Evolutionary conservation across 2,329 filamentous ascomycete species (phyloP), one percentile per base, ranked within the genome.

Genomic region (Bimuria novae-zelandiae): DNA sequence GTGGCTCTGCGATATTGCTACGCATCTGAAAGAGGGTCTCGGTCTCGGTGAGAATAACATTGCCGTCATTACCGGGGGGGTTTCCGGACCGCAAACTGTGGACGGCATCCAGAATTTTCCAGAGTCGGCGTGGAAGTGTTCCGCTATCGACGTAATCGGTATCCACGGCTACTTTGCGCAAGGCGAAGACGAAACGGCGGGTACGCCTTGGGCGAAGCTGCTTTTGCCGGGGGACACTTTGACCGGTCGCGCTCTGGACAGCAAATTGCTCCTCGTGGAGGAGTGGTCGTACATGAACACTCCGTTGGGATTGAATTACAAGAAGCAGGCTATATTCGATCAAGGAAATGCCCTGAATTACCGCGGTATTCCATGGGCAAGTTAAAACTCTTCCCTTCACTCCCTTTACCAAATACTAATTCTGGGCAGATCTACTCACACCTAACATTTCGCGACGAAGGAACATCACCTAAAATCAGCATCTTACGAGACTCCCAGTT

Each of bases 351-450:
- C 69, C 7, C 51, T 73, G 41, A 72, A 73, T 41, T 55, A 62
- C n/a, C 60, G 70, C 16, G 70, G 70, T 1, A 71, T 73, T 23
- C 70, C 70, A 17, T 73, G 70, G 70, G 69, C 72, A 61, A 16
- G 57, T 54, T 4, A 27, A 6, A 6, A n/a, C 7, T 10, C 14
- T 3, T 2, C 25, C 10, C 3, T 5, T 22, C 2, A 4, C 6
- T 29, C 39, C n/a, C 1, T n/a, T 19, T 3, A 16, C 14, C 14
- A 16, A 16, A 7, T 35, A 44, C 42, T 60, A 11, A 63, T 25
- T 11, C n/a, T 7, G n/a, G 0, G 8, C 10, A 71, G 69, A 50
- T 72, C 5, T 72, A 70, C 54, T 71, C 69, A 0, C 57, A 69
- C 44, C 49, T 70, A 17, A 67, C 66, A 1, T 61, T 55, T 22